Base-by-base conservation (phyloP, 345 rosid genomes). In the Moricandia arvensis region DNA sequence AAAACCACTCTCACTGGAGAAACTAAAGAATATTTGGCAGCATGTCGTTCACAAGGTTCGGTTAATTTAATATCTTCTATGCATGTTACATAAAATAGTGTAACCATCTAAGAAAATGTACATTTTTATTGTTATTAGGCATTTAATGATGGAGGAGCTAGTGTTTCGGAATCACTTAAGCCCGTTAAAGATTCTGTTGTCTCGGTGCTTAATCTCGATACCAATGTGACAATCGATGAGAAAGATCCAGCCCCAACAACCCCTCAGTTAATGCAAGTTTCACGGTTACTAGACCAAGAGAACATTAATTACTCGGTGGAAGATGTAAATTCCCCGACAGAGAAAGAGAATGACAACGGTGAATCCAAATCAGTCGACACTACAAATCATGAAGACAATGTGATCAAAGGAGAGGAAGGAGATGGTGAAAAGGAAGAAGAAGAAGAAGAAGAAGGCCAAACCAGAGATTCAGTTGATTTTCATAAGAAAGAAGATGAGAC, bases 291-390 rank as follows among this genome's bases (percentile, higher is more conserved):
- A 57, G 93, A 90, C 68, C 91, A 85, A 72, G 96, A 90, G 43
- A 86, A 87, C 63, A 76, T 79, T 7, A 83, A 84, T 72, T 83
- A 79, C 74, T 87, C 82, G 1, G 78, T 75, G 38, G 97, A 89
- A 60, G 55, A 74, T 17, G 66, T 67, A 11, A 61, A 37, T 43
- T 78, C 38, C 29, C 63, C 65, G 0, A 91, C 81, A 57, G 91
- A 89, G 65, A 80, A 79, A 13, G 87, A 75, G 18, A 89, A 82
- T 74, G 76, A 77, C 68, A 71, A 59, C 0, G 76, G 68, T 47
- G 99, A 90, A 75, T 91, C 91, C 43, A 88, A 95, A 92, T 95
- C 83, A 7, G 93, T 87, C 82, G 99, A 95, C 88, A 90, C 87
- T 75, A 88, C 97, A 69, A 74, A 43, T 15, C 26, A 10, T 1